phyloP scores from a whole-genome alignment of 2,329 filamentous ascomycete species.

The Metarhizium anisopliae region DNA sequence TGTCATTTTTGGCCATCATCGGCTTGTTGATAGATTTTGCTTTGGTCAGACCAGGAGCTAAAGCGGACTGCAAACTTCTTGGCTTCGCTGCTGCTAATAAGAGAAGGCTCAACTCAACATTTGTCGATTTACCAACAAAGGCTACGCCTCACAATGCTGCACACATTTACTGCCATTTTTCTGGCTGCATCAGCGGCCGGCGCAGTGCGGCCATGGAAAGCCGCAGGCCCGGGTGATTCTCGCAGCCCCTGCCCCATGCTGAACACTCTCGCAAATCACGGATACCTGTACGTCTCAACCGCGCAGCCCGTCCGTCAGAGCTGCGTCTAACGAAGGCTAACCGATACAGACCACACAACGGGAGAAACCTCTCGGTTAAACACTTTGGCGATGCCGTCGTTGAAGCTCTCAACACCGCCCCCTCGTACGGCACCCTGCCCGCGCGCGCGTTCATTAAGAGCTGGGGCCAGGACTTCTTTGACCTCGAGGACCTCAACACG shows the following conservation, averaged over 20 bases:
- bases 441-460: constrained; percentile 6
- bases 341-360: constrained; percentile 8
- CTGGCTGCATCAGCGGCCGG: background rate
- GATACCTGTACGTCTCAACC: constrained; percentile 9
- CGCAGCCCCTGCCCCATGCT: constrained; percentile 15
- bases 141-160: background rate
- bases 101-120: background rate
- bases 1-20: no score
- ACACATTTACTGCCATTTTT: background rate
- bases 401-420: constrained; percentile 11
- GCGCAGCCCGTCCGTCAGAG: background rate
- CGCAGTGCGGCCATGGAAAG: constrained; percentile 6
- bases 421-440: constrained; percentile 1
- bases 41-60: no score
- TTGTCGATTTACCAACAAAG: background rate
- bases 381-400: constrained; percentile 11
- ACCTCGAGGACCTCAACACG: constrained; percentile 8
- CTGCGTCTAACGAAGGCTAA: background rate
- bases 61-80: background rate
- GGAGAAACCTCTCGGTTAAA: constrained; percentile 10
- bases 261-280: constrained; percentile 16
- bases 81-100: background rate
- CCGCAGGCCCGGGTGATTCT: constrained; percentile 7
- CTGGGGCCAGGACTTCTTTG: constrained; percentile 3
- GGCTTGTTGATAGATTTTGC: no score